Evolutionary conservation across 2,329 filamentous ascomycete genomes (phyloP).

Genomic region (Xylaria arbuscula): DNA sequence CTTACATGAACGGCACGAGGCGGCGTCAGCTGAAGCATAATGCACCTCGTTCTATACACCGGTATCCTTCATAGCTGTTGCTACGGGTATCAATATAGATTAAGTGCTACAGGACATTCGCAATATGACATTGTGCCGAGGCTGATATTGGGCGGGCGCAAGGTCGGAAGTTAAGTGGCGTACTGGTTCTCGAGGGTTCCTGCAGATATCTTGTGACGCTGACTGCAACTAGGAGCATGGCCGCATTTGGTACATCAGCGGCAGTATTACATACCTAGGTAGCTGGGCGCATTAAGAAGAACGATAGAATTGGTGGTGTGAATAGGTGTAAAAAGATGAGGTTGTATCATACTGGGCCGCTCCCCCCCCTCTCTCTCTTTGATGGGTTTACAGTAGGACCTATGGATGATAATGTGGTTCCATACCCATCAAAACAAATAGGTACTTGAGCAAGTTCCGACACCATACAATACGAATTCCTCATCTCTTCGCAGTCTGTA

Average conservation of each 20-base stretch:
- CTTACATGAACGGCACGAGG: slow-evolving; percentile 9
- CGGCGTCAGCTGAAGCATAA: slow-evolving; percentile 8
- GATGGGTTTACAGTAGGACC: no score
- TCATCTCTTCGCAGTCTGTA: no score
- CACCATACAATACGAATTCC: no score
- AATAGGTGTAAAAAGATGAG: neutral
- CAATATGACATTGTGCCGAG: slow-evolving; percentile 10
- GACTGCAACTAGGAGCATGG: slow-evolving; percentile 21
- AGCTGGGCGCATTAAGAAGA: slow-evolving; percentile 22
- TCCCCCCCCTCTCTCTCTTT: no score
- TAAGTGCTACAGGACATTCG: neutral
- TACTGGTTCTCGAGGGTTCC: slow-evolving; percentile 29
- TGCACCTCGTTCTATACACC: neutral
- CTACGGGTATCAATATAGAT: neutral
- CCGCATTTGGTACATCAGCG: slow-evolving; percentile 19
- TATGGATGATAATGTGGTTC: no score
- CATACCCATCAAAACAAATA: no score
- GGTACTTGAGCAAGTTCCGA: no score
- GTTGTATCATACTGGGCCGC: neutral
- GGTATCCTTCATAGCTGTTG: slow-evolving; percentile 10
- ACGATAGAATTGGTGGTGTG: neutral
- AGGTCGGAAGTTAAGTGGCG: slow-evolving; percentile 13
- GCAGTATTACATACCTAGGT: slow-evolving; percentile 30
- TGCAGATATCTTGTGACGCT: slow-evolving; percentile 26
- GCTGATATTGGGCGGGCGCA: slow-evolving; percentile 14